These are phyloP conservation scores for Cucurbita ficifolia DNA, from an alignment of 306 rosid genomes.

Conservation along the genomic window DNA sequence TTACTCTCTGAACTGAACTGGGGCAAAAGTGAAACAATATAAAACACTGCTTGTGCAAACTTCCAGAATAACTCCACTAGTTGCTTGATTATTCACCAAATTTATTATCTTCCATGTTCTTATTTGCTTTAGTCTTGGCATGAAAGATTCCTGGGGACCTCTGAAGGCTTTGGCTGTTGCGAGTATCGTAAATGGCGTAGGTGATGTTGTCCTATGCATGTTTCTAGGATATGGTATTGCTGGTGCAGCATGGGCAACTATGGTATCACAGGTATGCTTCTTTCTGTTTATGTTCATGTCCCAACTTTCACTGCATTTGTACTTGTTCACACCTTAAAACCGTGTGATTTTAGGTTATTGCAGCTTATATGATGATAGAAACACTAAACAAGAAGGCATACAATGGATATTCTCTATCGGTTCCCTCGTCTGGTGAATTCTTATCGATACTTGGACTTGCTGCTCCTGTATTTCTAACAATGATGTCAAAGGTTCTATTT, in stretches of 20 bases:
- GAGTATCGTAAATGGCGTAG: conserved; percentile 42
- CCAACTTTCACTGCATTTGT: background rate
- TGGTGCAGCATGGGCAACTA: conserved; percentile 86
- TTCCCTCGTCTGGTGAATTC: conserved; percentile 61
- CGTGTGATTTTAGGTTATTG: conserved; percentile 46
- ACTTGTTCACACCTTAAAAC: background rate
- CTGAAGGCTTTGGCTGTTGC: conserved; percentile 61
- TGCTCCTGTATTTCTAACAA: conserved; percentile 63
- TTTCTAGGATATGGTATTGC: conserved; percentile 48
- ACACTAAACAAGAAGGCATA: conserved; percentile 61
- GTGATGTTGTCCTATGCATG: conserved; percentile 50
- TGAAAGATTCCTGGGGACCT: conserved; percentile 94
- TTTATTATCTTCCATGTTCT: conserved; percentile 1
- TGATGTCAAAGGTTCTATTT: conserved; percentile 66
- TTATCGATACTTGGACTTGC: conserved; percentile 42
- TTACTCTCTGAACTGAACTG: background rate
- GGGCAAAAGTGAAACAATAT: background rate
- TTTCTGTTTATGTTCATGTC: background rate
- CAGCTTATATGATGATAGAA: conserved; percentile 78
- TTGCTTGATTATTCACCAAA: background rate
- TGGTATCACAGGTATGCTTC: conserved; percentile 51
- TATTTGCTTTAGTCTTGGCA: conserved; percentile 46
- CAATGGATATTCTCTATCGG: conserved; percentile 41
- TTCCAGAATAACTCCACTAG: background rate
- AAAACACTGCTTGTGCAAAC: background rate